phyloP scores from a whole-genome alignment of 371 early-diverging fungal species.

The Rhizopus microsporus region DNA sequence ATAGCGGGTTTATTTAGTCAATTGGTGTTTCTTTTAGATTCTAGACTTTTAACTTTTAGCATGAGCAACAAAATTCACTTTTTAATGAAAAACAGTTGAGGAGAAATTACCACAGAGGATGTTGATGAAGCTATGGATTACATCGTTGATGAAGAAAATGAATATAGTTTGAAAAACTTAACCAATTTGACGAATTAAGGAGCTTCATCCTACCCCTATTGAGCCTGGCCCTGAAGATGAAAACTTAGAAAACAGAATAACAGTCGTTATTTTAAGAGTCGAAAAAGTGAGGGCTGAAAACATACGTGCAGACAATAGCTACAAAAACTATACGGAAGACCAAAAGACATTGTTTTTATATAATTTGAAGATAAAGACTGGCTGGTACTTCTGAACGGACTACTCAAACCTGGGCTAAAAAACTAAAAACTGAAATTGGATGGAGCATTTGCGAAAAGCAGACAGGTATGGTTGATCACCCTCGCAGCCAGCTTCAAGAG shows the following conservation, averaged over 20 bases:
- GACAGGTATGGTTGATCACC: slow-evolving; percentile 6
- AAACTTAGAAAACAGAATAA: slow-evolving; percentile 3
- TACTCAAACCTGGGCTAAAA: slow-evolving; percentile 11
- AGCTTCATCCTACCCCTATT: neutral
- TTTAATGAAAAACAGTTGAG: slow-evolving; percentile 3
- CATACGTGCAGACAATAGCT: no score
- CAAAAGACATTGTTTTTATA: no score
- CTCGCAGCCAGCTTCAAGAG: slow-evolving; percentile 13
- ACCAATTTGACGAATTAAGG: neutral
- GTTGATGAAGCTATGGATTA: slow-evolving; percentile 5
- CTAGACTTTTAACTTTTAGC: neutral
- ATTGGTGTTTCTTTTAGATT: no score
- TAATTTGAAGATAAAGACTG: neutral
- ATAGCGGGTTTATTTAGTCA: no score
- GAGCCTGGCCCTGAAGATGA: slow-evolving; percentile 5
- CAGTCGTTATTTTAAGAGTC: neutral
- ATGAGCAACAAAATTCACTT: slow-evolving; percentile 1
- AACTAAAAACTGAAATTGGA: slow-evolving; percentile 7
- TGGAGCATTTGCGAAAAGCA: slow-evolving; percentile 18
- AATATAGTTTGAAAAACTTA: slow-evolving; percentile 1
- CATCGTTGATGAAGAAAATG: neutral
- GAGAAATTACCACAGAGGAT: slow-evolving; percentile 2
- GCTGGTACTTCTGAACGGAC: slow-evolving; percentile 1
- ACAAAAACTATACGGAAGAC: neutral
- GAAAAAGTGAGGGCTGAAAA: neutral